Evolutionary conservation across 2,329 filamentous ascomycete genomes (phyloP).

Genomic region (Chaetomiaceae sp.): DNA sequence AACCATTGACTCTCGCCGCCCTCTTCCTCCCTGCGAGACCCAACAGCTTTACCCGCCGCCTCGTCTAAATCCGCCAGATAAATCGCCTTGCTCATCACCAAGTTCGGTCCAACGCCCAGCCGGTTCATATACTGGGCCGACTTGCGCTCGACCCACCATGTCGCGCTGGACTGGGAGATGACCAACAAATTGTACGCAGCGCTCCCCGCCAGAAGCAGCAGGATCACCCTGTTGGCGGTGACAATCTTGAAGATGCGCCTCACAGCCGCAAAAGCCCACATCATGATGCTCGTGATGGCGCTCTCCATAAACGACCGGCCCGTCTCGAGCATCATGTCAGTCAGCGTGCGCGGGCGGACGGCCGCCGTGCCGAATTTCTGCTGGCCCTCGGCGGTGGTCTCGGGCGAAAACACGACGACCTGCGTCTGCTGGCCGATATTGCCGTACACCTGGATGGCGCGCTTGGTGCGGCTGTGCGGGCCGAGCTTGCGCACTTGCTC

Average conservation of each 20-base stretch:
- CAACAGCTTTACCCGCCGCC: constrained; percentile 38
- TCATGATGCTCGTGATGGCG: constrained; percentile 69
- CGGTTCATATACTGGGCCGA: constrained; percentile 76
- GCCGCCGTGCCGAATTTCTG: constrained; percentile 39
- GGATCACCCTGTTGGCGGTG: constrained; percentile 69
- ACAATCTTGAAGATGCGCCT: constrained; percentile 63
- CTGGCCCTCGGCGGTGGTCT: constrained; percentile 32
- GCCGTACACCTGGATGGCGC: constrained; percentile 75
- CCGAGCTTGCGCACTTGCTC: constrained; percentile 75
- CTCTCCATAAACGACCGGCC: constrained; percentile 70
- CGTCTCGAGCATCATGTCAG: constrained; percentile 68
- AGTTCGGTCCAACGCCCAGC: constrained; percentile 73
- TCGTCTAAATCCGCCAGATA: constrained; percentile 78
- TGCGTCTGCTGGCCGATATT: constrained; percentile 66
- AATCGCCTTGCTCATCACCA: constrained; percentile 78
- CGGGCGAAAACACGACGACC: constrained; percentile 56
- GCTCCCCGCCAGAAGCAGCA: constrained; percentile 65
- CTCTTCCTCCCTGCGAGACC: constrained; percentile 24
- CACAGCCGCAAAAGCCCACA: constrained; percentile 66
- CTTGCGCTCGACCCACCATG: constrained; percentile 82
- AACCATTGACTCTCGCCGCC: constrained; percentile 48
- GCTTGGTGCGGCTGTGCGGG: constrained; percentile 67
- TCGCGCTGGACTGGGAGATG: constrained; percentile 65
- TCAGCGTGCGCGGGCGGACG: constrained; percentile 59
- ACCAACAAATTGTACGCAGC: constrained; percentile 69